Percentiles rank a stretch among this genome's conserved stretches.
Conservation (phyloP, 441 rosid species). For the Breynia disticha region DNA sequence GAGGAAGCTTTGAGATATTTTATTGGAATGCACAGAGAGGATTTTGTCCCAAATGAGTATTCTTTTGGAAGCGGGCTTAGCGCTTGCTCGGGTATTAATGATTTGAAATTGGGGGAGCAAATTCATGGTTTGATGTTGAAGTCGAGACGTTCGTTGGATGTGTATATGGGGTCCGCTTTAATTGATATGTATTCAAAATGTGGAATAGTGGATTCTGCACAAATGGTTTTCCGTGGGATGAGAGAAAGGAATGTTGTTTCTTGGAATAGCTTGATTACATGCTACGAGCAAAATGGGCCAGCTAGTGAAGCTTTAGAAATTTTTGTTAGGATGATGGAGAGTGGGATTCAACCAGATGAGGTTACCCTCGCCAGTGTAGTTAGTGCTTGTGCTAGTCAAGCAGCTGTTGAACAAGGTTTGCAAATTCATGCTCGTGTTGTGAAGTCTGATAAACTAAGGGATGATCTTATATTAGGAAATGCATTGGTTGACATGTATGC, state of each 20-base stretch:
- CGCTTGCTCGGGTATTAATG: constrained; percentile 45
- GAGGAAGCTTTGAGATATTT: constrained; percentile 48
- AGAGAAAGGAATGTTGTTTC: constrained; percentile 47
- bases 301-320: constrained; percentile 44
- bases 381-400: constrained; percentile 68
- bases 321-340: constrained; percentile 45
- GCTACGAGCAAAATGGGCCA: constrained; percentile 78
- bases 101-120: constrained; percentile 42
- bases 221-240: constrained; percentile 49
- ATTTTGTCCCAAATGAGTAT: constrained; percentile 44
- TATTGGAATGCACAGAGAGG: constrained; percentile 43
- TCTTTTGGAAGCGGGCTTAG: constrained; percentile 58
- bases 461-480: constrained; percentile 56
- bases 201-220: constrained; percentile 41
- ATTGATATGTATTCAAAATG: constrained; percentile 75
- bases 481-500: constrained; percentile 84
- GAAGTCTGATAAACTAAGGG: constrained; percentile 38
- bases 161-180: constrained; percentile 68
- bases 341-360: constrained; percentile 50
- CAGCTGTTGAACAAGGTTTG: constrained; percentile 40
- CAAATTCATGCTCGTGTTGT: constrained; percentile 50
- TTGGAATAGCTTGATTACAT: constrained; percentile 78
- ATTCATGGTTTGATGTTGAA: constrained; percentile 56
- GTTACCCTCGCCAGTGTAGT: constrained; percentile 63
- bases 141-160: constrained; percentile 29